Evolutionary conservation across 2,329 filamentous ascomycete genomes (phyloP), one percentile per base, ranked within the genome.

Genomic region (Alternaria ventricosa): DNA sequence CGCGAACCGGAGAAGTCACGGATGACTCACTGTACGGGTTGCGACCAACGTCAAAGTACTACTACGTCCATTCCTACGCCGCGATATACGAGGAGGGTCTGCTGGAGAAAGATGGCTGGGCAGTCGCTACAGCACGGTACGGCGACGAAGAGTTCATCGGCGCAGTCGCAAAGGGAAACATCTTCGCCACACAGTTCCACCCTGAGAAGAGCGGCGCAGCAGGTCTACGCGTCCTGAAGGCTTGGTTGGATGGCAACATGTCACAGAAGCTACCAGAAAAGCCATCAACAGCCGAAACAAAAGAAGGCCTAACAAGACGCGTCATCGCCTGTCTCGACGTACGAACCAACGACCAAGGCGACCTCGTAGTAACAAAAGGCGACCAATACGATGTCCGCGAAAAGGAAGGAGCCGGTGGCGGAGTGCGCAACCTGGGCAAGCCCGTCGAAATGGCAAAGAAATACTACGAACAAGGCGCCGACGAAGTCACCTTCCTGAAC

Each of bases 311-410:
- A 55, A 99, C 96, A n/a, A 87, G 94, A 63, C 89, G 96, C 69
- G 89, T 99, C 55, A 98, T 99, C 77, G 96, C 96, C 27, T 99
- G 96, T 77, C 89, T 99, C 27, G 96, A 99, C 77, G 96, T 99
- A 55, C 91, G 96, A 46, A 89, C 94, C 57, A 99, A 99, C 80
- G 96, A 99, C 79, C 86, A 91, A 64, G 96, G 96, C 33, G 96
- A 99, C 80, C 86, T 99, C 10, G 96, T 99, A 0, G 96, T 99
- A 41, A 99, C 96, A 13, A 99, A 99, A 82, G 96, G 96, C 61
- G 96, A 99, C 81, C 95, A 98, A 80, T 99, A 99, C 83, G 96
- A 99, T 75, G 96, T 99, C 7, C 92, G 96, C 30, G 96, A 98
- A 76, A 97, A 97, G 82, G 84, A 85, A 22, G 85, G 83, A 13